Evolutionary conservation across 1,284 basidiomycete genomes (phyloP).

Genomic region (Cutaneotrichosporon sp.): DNA sequence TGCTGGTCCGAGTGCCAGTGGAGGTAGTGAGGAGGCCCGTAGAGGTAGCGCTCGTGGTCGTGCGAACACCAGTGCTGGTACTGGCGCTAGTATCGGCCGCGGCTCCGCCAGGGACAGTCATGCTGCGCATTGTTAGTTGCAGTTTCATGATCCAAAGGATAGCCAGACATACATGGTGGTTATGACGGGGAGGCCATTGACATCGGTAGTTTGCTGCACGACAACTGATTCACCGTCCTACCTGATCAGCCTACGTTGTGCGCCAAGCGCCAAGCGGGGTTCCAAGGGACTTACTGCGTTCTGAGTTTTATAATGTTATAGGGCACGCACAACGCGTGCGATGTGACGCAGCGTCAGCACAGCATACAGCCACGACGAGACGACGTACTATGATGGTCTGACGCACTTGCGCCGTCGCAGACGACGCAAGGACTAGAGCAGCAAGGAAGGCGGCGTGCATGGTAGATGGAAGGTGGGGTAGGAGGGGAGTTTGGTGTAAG

Average conservation of each 20-base stretch:
- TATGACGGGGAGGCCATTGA: conserved; percentile 29
- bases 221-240: conserved; percentile 41
- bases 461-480: conserved; percentile 2
- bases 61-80: conserved; percentile 14
- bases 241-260: background rate
- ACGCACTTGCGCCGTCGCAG: conserved; percentile 12
- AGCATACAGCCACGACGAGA: background rate
- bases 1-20: conserved; percentile 12
- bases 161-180: conserved; percentile 28
- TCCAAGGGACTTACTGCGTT: background rate
- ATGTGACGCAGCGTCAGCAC: background rate
- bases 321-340: background rate
- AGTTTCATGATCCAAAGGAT: background rate
- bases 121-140: background rate
- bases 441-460: conserved; percentile 15
- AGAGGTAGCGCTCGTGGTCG: no score
- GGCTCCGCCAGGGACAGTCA: background rate
- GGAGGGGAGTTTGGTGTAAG: background rate
- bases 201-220: conserved; percentile 34
- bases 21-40: background rate
- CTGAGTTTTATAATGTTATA: background rate
- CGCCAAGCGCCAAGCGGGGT: background rate
- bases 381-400: conserved; percentile 3
- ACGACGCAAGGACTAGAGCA: conserved; percentile 13
- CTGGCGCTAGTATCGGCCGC: conserved; percentile 9